Base-by-base conservation (phyloP, 208 protist genomes). In the Trypanosoma avium region DNA sequence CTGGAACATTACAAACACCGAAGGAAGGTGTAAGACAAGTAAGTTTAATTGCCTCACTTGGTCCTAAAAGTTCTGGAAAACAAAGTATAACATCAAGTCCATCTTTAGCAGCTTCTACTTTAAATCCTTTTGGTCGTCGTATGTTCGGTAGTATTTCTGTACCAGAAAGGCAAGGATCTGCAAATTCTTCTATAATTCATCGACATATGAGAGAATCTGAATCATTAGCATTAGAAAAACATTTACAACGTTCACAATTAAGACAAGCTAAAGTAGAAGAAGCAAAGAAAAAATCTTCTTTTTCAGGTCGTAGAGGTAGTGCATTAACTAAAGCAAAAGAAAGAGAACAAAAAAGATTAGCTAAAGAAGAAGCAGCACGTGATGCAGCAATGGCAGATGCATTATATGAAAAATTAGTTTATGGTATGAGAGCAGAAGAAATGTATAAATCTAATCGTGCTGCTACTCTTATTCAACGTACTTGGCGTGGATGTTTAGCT, bases 401-500 rank as follows among this genome's bases (percentile, higher is more conserved):
- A 27, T 35, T 95, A 46, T 90, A 91, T 32, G 64, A 90, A 47
- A 70, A 85, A 58, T 88, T 95, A 61, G 67, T 90, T 3, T 56
- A 72, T 30, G 84, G 87, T 3, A 91, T 89, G 70, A 62, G 81
- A n/a, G 81, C 73, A 49, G 81, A 81, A 17, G 77, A 92, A 57
- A 52, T 90, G 26, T 60, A 57, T 49, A 77, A 78, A 3, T 85
- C 71, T 54, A 69, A 78, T 57, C 47, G 63, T 17, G 89, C 89
- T 7, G 86, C 86, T 24, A 66, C 70, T 48, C 53, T 65, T 43
- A 87, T 95, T 55, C 89, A 95, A 60, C 73, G 78, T 3, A 73
- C 90, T 32, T 95, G 84, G 84, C 82, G 89, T 35, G 89, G 89
- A 15, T 77, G 81, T 47, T 35, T 90, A 50, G 86, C 86, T 21